Conservation (phyloP, 306 rosid species). For the Malus sylvestris region DNA sequence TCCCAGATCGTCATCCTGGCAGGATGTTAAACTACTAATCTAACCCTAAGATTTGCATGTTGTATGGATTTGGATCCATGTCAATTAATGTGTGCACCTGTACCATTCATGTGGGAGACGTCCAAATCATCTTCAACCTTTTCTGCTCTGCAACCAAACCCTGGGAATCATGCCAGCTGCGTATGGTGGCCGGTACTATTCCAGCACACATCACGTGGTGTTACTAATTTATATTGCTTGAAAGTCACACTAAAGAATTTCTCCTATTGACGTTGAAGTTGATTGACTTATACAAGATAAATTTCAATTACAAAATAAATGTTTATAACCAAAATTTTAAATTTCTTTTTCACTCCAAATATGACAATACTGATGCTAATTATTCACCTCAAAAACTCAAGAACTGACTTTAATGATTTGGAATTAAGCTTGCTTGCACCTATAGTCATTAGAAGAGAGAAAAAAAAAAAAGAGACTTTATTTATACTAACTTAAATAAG, state of each 20-base stretch:
- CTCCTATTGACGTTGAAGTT: neutral
- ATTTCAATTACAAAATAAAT: too few relatives aligned
- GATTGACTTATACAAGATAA: neutral
- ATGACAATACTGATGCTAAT: neutral
- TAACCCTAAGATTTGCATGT: slow-evolving; percentile 17
- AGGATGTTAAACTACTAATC: slow-evolving; percentile 21
- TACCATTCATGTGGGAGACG: neutral
- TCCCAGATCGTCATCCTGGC: slow-evolving; percentile 18
- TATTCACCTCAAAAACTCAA: neutral
- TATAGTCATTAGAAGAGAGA: neutral
- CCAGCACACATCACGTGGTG: neutral
- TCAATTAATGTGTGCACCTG: slow-evolving; percentile 6
- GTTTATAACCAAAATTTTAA: neutral
- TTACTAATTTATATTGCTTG: neutral
- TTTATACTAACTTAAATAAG: neutral
- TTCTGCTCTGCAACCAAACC: neutral
- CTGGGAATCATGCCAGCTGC: neutral
- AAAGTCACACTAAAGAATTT: too few relatives aligned
- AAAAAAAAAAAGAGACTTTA: neutral
- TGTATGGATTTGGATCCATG: neutral
- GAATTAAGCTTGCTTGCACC: neutral
- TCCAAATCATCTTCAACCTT: neutral
- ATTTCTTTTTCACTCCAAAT: neutral
- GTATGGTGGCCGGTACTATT: too few relatives aligned
- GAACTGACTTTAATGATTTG: neutral